Conservation (phyloP, 73 alveolate genomes). For the Tetrahymena thermophila region DNA sequence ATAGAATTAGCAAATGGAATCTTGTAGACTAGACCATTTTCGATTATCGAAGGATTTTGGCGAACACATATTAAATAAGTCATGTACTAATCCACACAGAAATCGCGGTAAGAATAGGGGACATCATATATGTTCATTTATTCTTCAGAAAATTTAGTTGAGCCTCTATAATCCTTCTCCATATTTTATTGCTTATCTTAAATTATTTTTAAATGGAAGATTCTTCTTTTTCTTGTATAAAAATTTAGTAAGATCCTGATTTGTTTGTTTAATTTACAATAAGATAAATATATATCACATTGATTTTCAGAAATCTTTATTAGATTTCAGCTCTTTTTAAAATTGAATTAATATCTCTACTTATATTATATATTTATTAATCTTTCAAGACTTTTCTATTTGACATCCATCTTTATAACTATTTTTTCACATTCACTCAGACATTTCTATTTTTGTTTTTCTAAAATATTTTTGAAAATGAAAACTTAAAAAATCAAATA, state of each 20-base stretch:
- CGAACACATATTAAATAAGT: not conserved
- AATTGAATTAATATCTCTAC: not conserved
- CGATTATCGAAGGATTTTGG: not conserved
- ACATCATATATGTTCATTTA: not conserved
- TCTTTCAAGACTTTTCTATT: not conserved
- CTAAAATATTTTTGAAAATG: not conserved
- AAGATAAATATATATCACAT: not conserved
- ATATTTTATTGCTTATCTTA: not conserved
- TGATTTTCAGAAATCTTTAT: not conserved
- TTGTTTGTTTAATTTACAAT: not conserved
- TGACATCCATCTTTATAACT: not conserved
- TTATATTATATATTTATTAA: too few relatives aligned
- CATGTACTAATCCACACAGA: not conserved
- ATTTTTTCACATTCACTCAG: too few relatives aligned
- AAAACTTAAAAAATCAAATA: too few relatives aligned
- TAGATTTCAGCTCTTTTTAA: not conserved
- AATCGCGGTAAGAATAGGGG: not conserved
- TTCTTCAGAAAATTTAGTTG: not conserved
- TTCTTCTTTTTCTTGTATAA: not conserved
- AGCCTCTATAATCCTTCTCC: not conserved
- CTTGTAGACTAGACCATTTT: not conserved
- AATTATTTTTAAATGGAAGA: not conserved
- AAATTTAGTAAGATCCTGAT: not conserved
- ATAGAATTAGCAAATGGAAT: not conserved
- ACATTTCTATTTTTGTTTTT: too few relatives aligned